phyloP scores from a whole-genome alignment of 2,329 filamentous ascomycete species.

The Ilyonectria sp. region DNA sequence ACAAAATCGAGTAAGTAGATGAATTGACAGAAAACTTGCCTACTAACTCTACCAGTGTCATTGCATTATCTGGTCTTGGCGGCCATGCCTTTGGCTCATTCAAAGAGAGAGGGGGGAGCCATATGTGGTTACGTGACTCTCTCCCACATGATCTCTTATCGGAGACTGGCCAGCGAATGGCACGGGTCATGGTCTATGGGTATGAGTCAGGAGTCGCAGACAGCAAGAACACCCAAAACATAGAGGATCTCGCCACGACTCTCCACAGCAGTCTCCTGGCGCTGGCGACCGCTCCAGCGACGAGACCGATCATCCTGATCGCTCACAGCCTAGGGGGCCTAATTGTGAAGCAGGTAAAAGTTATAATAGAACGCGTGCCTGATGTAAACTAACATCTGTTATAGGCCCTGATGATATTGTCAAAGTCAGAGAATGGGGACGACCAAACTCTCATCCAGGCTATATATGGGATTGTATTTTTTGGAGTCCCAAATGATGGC shows the following conservation, averaged over 20 bases:
- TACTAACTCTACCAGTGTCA: conserved; percentile 13
- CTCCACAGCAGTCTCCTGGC: conserved; percentile 7
- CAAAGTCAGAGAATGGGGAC: conserved; percentile 14
- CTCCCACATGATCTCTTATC: conserved; percentile 40
- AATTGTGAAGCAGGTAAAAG: conserved; percentile 20
- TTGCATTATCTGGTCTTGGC: conserved; percentile 40
- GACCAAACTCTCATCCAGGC: not conserved
- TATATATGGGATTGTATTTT: conserved; percentile 28
- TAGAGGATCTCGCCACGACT: conserved; percentile 18
- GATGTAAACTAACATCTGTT: not conserved
- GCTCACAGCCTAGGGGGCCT: conserved; percentile 27
- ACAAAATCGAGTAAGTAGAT: conserved; percentile 21
- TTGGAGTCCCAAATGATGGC: conserved; percentile 30
- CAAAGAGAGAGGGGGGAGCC: conserved; percentile 40
- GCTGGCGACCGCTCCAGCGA: not conserved
- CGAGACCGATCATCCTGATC: conserved; percentile 20
- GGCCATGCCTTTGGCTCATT: conserved; percentile 51
- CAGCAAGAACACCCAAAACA: conserved; percentile 33
- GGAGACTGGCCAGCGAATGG: conserved; percentile 2
- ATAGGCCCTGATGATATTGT: conserved; percentile 18
- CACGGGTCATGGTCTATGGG: conserved; percentile 48
- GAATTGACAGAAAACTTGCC: conserved; percentile 12
- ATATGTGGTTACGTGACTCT: conserved; percentile 51
- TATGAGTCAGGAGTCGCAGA: conserved; percentile 40
- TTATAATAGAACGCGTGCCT: not conserved